phyloP scores from a whole-genome alignment of 441 rosid species.

The Croton setiger region DNA sequence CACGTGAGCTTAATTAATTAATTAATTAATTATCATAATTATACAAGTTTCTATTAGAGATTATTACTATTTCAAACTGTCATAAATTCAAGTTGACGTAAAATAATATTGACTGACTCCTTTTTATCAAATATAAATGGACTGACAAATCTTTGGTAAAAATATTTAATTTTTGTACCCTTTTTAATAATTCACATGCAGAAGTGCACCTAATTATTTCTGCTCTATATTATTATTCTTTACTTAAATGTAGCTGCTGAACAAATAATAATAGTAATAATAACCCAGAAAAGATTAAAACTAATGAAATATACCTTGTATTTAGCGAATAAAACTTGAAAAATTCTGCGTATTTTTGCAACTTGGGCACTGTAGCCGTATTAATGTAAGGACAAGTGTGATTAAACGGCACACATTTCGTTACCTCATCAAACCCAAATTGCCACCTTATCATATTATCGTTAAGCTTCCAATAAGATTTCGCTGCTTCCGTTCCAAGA shows the following conservation, averaged over 20 bases:
- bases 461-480: constrained; percentile 15
- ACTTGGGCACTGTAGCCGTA: background rate
- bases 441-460: constrained; percentile 10
- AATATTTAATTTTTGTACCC: background rate
- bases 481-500: background rate
- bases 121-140: constrained; percentile 11
- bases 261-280: no score
- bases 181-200: background rate
- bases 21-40: background rate
- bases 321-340: background rate
- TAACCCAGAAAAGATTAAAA: background rate
- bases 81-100: constrained; percentile 7
- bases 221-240: no score
- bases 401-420: constrained; percentile 24
- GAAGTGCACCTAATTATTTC: no score
- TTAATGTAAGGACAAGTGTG: constrained; percentile 9
- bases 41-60: background rate
- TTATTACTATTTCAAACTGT: background rate
- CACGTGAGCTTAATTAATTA: constrained; percentile 13
- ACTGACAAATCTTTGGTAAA: background rate
- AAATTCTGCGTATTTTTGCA: background rate
- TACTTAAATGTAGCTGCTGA: no score
- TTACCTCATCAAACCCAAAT: background rate
- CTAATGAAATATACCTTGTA: background rate
- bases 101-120: constrained; percentile 15